Percentiles rank a stretch among this genome's conserved stretches.
phyloP scores from a whole-genome alignment of 345 rosid species.

The Syzygium aromaticum region DNA sequence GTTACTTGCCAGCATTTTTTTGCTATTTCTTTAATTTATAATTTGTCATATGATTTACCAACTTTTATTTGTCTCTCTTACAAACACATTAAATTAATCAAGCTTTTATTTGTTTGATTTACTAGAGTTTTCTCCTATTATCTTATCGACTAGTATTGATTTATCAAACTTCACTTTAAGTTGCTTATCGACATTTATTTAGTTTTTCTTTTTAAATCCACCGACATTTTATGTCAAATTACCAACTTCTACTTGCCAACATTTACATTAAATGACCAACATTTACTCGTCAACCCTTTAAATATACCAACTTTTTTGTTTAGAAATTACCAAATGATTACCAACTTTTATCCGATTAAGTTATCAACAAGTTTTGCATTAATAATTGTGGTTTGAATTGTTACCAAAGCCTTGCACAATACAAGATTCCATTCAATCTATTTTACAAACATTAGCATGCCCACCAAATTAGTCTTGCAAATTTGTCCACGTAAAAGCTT shows the following conservation, averaged over 20 bases:
- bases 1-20: not conserved
- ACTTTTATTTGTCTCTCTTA: not conserved
- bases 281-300: not conserved
- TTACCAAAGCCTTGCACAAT: not conserved
- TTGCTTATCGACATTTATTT: not conserved
- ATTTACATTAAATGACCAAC: accelerated
- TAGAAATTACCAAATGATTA: too few species aligned
- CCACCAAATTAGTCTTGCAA: not conserved
- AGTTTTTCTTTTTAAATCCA: not conserved
- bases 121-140: not conserved
- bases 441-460: not conserved
- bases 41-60: not conserved
- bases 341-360: not conserved
- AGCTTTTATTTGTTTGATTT: not conserved
- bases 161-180: not conserved
- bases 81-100: not conserved
- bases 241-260: too few species aligned
- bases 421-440: not conserved
- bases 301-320: not conserved
- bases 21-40: not conserved
- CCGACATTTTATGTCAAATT: not conserved
- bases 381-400: not conserved
- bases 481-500: not conserved
- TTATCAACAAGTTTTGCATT: not conserved
- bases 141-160: not conserved